Base-by-base conservation (phyloP, 257 asterid species). In the Rauvolfia tetraphylla region DNA sequence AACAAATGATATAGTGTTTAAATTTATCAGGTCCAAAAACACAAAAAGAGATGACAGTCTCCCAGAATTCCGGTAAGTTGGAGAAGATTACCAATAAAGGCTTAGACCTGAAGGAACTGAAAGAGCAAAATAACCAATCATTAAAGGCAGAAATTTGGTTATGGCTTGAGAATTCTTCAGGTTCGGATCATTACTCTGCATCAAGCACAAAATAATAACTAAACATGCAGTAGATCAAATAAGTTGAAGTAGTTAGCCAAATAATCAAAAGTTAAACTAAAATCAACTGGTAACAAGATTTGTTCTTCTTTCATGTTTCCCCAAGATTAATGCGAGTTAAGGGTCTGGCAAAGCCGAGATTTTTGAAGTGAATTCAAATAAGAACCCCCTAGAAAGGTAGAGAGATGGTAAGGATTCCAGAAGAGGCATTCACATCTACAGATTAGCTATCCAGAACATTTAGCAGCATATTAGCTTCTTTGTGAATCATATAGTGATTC, bases 101-200 rank as follows among this genome's bases (percentile, higher is more conserved):
- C 99, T 90, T 81, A 95, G 87, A 82, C 99, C 99, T 56, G 99
- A 95, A 76, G 99, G 99, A 84, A 95, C 99, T 23, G 98, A 91
- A 62, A 95, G 86, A 74, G 99, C 78, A 83, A 95, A 95, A 77
- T 95, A 95, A 57, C 99, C 99, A 77, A 95, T 88, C 98, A 95
- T 88, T 84, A 95, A 68, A 3, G 99, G 99, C 72, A 95, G 90
- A 75, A 95, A 84, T 80, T 89, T 91, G 79, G 98, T 90, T 79
- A 95, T 78, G 77, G 91, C 94, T 85, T 95, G 99, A 74, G 97
- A 81, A 85, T 58, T 95, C 89, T 93, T 95, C 68, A 87, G 80
- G 73, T 88, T 93, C 4, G 97, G 99, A 88, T 95, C 97, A 81
- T 89, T 90, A 84, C 93, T 93, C 98, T 95, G 93, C 59, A 78